phyloP scores from a whole-genome alignment of 352 stramenopile species.

The Halophytophthora batemanensis region DNA sequence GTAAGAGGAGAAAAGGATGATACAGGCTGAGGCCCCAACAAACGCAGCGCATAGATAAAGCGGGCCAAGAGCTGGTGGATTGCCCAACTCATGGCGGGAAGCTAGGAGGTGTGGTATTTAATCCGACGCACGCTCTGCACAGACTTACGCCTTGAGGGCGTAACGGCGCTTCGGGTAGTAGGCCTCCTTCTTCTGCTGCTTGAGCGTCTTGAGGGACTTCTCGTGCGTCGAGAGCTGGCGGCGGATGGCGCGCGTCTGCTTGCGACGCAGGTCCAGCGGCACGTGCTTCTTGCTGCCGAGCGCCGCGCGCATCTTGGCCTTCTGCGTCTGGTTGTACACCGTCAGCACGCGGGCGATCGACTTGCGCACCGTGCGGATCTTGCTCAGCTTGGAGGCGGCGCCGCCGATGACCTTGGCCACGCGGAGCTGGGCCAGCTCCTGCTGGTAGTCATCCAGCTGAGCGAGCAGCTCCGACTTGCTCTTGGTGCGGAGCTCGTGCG shows the following conservation, averaged over 20 bases:
- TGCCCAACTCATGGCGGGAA: slow-evolving; percentile 38
- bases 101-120: slow-evolving; percentile 70
- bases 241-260: slow-evolving; percentile 99
- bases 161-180: slow-evolving; percentile 97
- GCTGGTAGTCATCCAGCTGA: slow-evolving; percentile 97
- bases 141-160: slow-evolving; percentile 96
- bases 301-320: slow-evolving; percentile 95
- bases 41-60: no score
- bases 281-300: slow-evolving; percentile 96
- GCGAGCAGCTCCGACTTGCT: slow-evolving; percentile 98
- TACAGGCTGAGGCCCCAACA: no score
- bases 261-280: slow-evolving; percentile 96
- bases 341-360: slow-evolving; percentile 99
- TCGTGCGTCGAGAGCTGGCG: slow-evolving; percentile 95
- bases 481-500: slow-evolving; percentile 97
- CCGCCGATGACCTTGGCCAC: slow-evolving; percentile 99
- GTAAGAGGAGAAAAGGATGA: slow-evolving; percentile 4
- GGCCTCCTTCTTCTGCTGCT: slow-evolving; percentile 94
- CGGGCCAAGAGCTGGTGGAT: no score
- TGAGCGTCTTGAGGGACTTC: slow-evolving; percentile 91
- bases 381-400: slow-evolving; percentile 98
- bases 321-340: slow-evolving; percentile 99
- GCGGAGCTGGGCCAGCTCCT: slow-evolving; percentile 96
- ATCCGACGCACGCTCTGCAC: slow-evolving; percentile 35
- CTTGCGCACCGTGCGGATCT: slow-evolving; percentile 99